These are phyloP conservation scores for Sporisorium graminicola DNA, from an alignment of 1,284 basidiomycete genomes.

Conservation along the genomic window DNA sequence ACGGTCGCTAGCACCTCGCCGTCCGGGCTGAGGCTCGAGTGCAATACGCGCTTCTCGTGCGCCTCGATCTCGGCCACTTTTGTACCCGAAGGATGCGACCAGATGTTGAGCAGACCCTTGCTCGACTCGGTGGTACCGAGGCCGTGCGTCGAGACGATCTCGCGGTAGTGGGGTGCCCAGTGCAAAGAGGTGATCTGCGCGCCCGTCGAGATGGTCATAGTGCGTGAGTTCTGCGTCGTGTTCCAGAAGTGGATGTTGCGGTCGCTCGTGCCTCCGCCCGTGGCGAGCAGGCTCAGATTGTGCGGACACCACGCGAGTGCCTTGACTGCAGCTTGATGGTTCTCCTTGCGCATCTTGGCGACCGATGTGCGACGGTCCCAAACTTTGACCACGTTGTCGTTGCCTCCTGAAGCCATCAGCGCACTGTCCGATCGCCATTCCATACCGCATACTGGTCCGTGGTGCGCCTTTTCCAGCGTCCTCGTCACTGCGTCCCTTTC, in stretches of 20 bases:
- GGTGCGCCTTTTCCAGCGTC: slow-evolving; percentile 63
- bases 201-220: slow-evolving; percentile 63
- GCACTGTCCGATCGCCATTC: slow-evolving; percentile 72
- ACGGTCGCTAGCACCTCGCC: slow-evolving; percentile 67
- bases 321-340: slow-evolving; percentile 66
- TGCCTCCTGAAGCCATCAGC: slow-evolving; percentile 91
- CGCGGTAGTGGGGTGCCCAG: slow-evolving; percentile 89
- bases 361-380: slow-evolving; percentile 90
- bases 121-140: slow-evolving; percentile 56
- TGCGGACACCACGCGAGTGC: slow-evolving; percentile 98
- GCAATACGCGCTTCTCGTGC: slow-evolving; percentile 64
- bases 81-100: slow-evolving; percentile 64
- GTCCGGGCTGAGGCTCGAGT: slow-evolving; percentile 64
- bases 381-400: slow-evolving; percentile 94
- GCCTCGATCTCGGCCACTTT: slow-evolving; percentile 66
- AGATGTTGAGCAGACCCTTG: slow-evolving; percentile 62
- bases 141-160: slow-evolving; percentile 92
- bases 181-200: slow-evolving; percentile 92
- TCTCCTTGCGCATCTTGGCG: slow-evolving; percentile 89
- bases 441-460: slow-evolving; percentile 65
- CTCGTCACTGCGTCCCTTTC: slow-evolving; percentile 60
- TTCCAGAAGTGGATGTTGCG: slow-evolving; percentile 91
- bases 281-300: slow-evolving; percentile 90
- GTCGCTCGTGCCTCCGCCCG: slow-evolving; percentile 94
- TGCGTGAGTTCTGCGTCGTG: slow-evolving; percentile 64